Evolutionary conservation across 176 grass and related monocot genomes (phyloP), one percentile per base, ranked within the genome.

Genomic region (Pharus latifolius): DNA sequence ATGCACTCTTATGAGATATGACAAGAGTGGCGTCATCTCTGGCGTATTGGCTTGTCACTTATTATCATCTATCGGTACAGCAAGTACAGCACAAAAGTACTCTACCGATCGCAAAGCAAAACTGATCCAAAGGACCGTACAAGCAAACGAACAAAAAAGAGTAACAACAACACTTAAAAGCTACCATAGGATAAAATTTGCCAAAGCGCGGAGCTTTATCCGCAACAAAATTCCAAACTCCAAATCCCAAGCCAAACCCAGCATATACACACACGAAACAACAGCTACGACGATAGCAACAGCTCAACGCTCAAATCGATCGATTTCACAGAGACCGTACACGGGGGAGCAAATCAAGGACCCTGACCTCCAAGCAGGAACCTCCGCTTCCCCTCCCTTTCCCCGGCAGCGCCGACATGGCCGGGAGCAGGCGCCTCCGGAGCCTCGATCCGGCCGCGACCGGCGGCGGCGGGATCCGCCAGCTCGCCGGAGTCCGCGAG

Each of bases 341-440:
- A 10, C 34, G 3, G 4, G 28, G 1, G 53, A 46, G 40, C 13
- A 24, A 34, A 49, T 16, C 69, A 38, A 1, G 29, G 20, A 46
- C 37, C 42, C 35, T 88, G 72, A 92, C 90, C 90, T 83, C 82
- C 82, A 40, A 92, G 72, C 10, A 92, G 73, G 56, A 92, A 92
- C 73, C 69, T 29, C 26, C 49, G 10, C 57, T 62, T 76, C 67
- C 46, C 28, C 60, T 61, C 15, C 33, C 15, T 20, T 6, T 58
- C 44, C 66, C 38, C 84, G 3, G 38, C 42, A 7, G 14, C 49
- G 46, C 3, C 38, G 7, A 18, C 9, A 4, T 38, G 6, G 35
- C 35, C 35, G 35, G 38, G 73, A 37, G 5, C 38, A 23, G 40
- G 41, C 47, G n/a, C n/a, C n/a, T n/a, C n/a, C n/a, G n/a, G n/a